Base-by-base conservation (phyloP, 2,329 filamentous ascomycete genomes). In the Apiospora rasikravindrae region DNA sequence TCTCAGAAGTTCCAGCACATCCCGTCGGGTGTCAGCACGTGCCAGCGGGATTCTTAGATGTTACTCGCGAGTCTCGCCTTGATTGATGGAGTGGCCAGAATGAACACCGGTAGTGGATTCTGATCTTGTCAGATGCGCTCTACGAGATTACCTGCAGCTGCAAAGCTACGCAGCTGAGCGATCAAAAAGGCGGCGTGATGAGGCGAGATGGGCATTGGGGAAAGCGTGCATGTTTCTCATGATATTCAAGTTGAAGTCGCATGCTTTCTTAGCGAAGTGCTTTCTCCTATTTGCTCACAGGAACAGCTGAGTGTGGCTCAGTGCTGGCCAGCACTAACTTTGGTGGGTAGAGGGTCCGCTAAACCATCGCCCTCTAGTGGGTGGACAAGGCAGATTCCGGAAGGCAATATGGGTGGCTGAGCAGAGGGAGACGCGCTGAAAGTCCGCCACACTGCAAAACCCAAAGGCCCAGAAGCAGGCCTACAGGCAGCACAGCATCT, bases 371-470 rank as follows among this genome's bases (percentile, higher is more conserved):
- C 53, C 53, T 37, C 33, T 22, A 29, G 40, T 66, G 26, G 40
- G 40, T 49, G 26, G 40, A 42, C 19, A 49, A 49, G 57, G 57
- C 69, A 49, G 69, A 67, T 40, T 67, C 29, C 10, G 42, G 40
- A 29, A 37, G 33, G 33, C 33, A 37, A 37, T 37, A 37, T 3
- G 42, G 33, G 69, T 51, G 26, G 53, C 10, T 4, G 22, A 71
- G 70, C 70, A 24, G 14, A 29, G 3, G 37, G 22, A 14, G 19
- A 51, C 29, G 24, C 51, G 42, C 44, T 66, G 61, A 66, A 49
- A 67, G 33, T 24, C 61, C 61, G 70, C 70, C 70, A 49, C 70
- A 71, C 47, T 24, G 22, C 45, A 22, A n/a, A n/a, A n/a, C n/a
- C n/a, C n/a, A 29, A 5, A 29, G 51, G 47, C 22, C 40, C 40